These are phyloP conservation scores for Exophiala lecanii-corni DNA, from an alignment of 2,329 filamentous ascomycete species.

Conservation along the genomic window DNA sequence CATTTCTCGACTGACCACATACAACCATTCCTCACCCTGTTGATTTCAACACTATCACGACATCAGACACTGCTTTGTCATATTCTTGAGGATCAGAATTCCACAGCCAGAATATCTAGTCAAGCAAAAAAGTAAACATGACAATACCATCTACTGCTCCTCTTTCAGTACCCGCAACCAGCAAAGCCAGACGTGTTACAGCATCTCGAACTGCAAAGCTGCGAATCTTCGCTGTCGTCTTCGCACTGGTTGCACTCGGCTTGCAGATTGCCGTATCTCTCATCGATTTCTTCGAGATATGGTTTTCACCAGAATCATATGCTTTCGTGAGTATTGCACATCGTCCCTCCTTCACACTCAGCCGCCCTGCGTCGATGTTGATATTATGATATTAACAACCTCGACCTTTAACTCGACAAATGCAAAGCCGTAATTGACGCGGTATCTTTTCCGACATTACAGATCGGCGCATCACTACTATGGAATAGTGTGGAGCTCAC, in stretches of 20 bases:
- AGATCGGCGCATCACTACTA: background rate
- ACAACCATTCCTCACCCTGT: no score
- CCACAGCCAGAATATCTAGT: no score
- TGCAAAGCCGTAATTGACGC: no score
- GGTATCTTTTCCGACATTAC: background rate
- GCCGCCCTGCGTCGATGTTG: background rate
- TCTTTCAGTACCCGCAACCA: no score
- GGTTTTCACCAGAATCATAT: conserved; percentile 1
- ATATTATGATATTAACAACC: no score
- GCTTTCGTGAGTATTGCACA: background rate
- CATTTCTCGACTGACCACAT: no score
- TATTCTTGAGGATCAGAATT: no score
- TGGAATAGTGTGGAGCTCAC: background rate
- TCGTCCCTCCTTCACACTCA: background rate
- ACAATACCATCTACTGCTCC: no score
- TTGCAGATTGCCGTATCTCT: background rate
- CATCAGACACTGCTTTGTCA: no score
- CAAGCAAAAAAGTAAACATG: no score
- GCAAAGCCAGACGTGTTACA: background rate
- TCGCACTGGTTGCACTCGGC: background rate
- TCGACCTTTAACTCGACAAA: no score
- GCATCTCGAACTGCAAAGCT: background rate
- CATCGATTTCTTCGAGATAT: background rate
- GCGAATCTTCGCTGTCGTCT: background rate
- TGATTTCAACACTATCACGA: no score